Base-by-base conservation (phyloP, 176 grass and related monocot genomes). In the Alopecurus myosuroides region DNA sequence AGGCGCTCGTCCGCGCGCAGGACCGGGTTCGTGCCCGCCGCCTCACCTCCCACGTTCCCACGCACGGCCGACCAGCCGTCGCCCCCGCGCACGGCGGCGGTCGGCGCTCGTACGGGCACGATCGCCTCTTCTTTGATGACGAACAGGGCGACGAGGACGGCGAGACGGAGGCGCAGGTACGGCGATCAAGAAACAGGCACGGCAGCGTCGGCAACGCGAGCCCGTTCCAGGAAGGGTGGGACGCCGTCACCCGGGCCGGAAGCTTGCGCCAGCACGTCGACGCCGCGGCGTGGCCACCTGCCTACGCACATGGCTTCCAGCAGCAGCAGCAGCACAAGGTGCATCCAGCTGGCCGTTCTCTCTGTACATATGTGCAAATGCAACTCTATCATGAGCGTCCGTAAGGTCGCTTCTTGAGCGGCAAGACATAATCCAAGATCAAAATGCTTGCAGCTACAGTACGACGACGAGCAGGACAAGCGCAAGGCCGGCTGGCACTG, bases 1-100 rank as follows among this genome's bases (percentile, higher is more conserved):
- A 97, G 86, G 81, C 89, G 11, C 89, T 97, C 28, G 88, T 97
- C 61, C 91, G 91, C 12, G 91, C 90, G 18, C 94, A 97, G 87
- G 94, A 89, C 67, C 89, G 94, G 53, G 89, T 94, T 7, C 89
- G 87, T 55, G 82, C 94, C 73, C 85, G 79, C 30, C 94, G 87
- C 73, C 48, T 94, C 85, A 61, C 74, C 51, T 26, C 68, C 28
- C 26, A 72, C 31, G 56, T 12, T 36, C 52, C 42, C 36, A 12
- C 25, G 33, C 51, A 10, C 11, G 11, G 25, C 11, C 42, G 33
- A 0, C 45, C 6, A 9, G 40, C 7, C 55, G 40, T 5, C 49
- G 28, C 3, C 1, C 58, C n/a, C 9, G 2, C 26, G 49, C 61
- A 61, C 44, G 19, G 70, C n/a, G 64, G 18, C 44, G 14, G 36